Conservation (phyloP, 768 basidiomycete species). For the Lactarius hengduanensis region DNA sequence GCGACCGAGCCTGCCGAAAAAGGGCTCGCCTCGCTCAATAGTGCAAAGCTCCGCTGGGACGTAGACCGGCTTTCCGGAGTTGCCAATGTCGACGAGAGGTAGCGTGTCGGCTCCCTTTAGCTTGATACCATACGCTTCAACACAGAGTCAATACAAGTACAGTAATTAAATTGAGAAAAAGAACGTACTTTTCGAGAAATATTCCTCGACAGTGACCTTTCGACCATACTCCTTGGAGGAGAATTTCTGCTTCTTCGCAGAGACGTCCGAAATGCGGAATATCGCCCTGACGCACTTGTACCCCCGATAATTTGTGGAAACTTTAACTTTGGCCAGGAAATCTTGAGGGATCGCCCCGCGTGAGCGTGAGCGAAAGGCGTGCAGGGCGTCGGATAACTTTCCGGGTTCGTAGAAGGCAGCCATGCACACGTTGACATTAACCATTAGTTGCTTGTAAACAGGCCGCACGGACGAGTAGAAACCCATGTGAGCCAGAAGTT, state of each 20-base stretch:
- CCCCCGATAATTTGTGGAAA: constrained; percentile 53
- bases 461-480: constrained; percentile 54
- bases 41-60: constrained; percentile 73
- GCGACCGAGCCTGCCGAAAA: constrained; percentile 59
- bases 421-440: constrained; percentile 56
- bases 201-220: constrained; percentile 57
- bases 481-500: constrained; percentile 47
- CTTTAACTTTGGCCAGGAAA: constrained; percentile 54
- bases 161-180: constrained; percentile 11
- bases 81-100: constrained; percentile 39
- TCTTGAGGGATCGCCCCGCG: constrained; percentile 46
- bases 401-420: constrained; percentile 56
- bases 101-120: constrained; percentile 43
- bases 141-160: neutral
- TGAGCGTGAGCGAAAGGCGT: constrained; percentile 45
- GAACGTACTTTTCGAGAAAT: constrained; percentile 57
- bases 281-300: constrained; percentile 31
- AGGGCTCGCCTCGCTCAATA: constrained; percentile 58
- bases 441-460: constrained; percentile 47
- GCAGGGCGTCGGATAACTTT: constrained; percentile 60
- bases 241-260: constrained; percentile 52
- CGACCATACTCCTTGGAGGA: constrained; percentile 55
- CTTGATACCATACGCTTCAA: constrained; percentile 56
- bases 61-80: constrained; percentile 35
- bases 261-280: constrained; percentile 38